Conservation (phyloP, 208 protist species). For the Paratrypanosoma confusum region DNA sequence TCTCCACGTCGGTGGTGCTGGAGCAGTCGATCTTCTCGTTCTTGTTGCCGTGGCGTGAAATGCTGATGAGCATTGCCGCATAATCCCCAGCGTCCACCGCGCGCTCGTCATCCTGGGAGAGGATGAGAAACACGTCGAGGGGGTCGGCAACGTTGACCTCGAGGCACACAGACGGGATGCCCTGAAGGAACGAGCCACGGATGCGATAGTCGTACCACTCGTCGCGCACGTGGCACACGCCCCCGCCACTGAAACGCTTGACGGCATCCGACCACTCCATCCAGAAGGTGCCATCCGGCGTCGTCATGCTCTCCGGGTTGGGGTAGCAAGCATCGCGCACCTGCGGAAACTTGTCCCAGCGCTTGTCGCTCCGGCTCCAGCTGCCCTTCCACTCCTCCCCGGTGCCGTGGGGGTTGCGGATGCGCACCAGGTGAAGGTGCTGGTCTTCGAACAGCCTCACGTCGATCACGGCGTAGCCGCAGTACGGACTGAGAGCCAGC, state of each 20-base stretch:
- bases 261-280: constrained; percentile 66
- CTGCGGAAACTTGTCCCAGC: constrained; percentile 56
- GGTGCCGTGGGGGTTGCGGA: constrained; percentile 69
- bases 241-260: constrained; percentile 41
- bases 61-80: constrained; percentile 46
- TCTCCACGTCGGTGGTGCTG: constrained; percentile 58
- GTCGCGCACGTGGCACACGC: constrained; percentile 52
- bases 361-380: constrained; percentile 45
- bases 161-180: constrained; percentile 37
- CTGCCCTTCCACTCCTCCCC: constrained; percentile 55
- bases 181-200: constrained; percentile 48
- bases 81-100: constrained; percentile 33
- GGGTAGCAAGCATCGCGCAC: constrained; percentile 33
- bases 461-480: constrained; percentile 52
- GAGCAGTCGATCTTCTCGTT: constrained; percentile 55
- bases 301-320: constrained; percentile 19
- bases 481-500: constrained; percentile 46
- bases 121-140: constrained; percentile 41
- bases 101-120: constrained; percentile 68
- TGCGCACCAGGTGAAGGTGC: constrained; percentile 45
- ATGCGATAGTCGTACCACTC: constrained; percentile 73
- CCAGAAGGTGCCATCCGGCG: constrained; percentile 65
- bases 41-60: constrained; percentile 46
- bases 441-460: constrained; percentile 37
- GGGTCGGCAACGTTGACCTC: constrained; percentile 50